These are phyloP conservation scores for Sarcocystis neurona DNA, from an alignment of 169 alveolate genomes.

Conservation along the genomic window DNA sequence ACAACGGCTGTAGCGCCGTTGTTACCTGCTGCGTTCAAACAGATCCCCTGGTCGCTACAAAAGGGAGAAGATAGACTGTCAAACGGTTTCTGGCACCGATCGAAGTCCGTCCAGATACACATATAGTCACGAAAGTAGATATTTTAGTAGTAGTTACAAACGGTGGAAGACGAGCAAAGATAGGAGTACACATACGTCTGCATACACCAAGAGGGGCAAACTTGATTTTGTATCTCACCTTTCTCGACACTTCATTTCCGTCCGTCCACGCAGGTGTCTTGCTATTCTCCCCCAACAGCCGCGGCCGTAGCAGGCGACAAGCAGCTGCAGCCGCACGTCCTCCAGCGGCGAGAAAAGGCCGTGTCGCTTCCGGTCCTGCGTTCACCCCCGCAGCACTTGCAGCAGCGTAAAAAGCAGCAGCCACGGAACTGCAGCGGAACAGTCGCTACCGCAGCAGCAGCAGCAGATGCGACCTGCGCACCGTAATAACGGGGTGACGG, in stretches of 20 bases:
- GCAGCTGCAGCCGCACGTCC: constrained; percentile 72
- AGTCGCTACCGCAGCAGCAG: no score
- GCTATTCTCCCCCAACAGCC: constrained; percentile 67
- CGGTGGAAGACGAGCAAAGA: background rate
- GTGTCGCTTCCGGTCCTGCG: constrained; percentile 62
- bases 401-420: no score
- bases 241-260: constrained; percentile 74
- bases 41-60: background rate
- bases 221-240: constrained; percentile 51
- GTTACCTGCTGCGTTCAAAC: background rate
- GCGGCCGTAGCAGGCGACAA: constrained; percentile 66
- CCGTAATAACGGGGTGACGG: no score
- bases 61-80: background rate
- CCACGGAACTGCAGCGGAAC: no score
- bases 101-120: background rate
- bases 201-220: background rate
- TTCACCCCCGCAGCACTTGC: no score
- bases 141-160: background rate
- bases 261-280: constrained; percentile 69
- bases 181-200: background rate
- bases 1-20: background rate
- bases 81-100: background rate
- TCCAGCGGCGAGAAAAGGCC: constrained; percentile 70
- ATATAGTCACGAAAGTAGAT: background rate
- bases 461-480: no score